Conservation (phyloP, 2,329 filamentous ascomycete genomes). For the Hymenoscyphus repandus region DNA sequence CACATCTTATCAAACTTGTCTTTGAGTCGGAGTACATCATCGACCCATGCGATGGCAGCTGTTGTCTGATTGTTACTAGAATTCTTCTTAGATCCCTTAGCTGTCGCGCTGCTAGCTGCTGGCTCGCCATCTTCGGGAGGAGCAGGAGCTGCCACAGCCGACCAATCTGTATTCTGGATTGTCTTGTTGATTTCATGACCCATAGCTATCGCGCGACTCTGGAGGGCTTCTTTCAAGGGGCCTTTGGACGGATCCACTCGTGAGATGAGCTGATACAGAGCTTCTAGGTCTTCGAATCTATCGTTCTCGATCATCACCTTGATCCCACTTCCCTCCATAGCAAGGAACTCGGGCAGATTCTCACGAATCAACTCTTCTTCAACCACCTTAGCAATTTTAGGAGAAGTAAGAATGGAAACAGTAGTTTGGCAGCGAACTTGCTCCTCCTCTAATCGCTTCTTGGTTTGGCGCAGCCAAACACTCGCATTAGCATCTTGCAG, state of each 20-base stretch:
- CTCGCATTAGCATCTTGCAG: constrained; percentile 75
- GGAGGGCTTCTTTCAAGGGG: constrained; percentile 65
- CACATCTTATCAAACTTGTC: constrained; percentile 84
- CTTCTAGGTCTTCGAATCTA: constrained; percentile 68
- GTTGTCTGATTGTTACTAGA: constrained; percentile 73
- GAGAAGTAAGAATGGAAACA: constrained; percentile 65
- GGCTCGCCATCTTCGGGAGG: constrained; percentile 46
- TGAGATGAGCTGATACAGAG: constrained; percentile 73
- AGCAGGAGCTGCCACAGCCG: constrained; percentile 30
- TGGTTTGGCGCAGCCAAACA: constrained; percentile 73
- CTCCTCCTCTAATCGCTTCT: constrained; percentile 73
- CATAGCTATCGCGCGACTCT: constrained; percentile 70
- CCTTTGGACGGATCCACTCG: constrained; percentile 71
- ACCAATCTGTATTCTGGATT: constrained; percentile 51
- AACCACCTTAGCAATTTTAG: constrained; percentile 70
- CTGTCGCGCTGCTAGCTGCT: constrained; percentile 44
- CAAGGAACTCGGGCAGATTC: constrained; percentile 76
- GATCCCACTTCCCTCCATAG: constrained; percentile 78
- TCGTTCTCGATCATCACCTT: constrained; percentile 91
- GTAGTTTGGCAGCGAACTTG: constrained; percentile 77
- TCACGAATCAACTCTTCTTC: constrained; percentile 74
- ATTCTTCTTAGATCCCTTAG: constrained; percentile 45
- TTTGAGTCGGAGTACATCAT: constrained; percentile 81
- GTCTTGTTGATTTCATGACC: constrained; percentile 76
- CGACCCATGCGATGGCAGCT: constrained; percentile 90